phyloP scores from a whole-genome alignment of 768 basidiomycete species.

The Boletus rex-veris region DNA sequence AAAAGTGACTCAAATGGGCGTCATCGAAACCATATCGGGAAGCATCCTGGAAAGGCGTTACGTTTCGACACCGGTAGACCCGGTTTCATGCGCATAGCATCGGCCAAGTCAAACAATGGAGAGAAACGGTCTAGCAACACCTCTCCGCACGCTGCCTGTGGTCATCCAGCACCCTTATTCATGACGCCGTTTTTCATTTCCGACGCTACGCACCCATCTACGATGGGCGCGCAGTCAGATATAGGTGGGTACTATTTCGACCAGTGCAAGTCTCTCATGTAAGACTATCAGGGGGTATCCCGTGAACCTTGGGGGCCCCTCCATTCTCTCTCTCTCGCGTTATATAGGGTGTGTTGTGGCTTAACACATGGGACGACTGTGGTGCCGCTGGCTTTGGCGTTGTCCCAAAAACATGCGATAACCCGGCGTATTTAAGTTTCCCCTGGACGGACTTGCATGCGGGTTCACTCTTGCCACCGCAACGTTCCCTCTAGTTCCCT shows the following conservation, averaged over 20 bases:
- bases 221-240: conserved; percentile 1
- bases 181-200: conserved; percentile 18
- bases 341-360: conserved; percentile 20
- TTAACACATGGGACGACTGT: conserved; percentile 14
- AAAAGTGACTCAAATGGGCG: neutral
- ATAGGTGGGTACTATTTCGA: neutral
- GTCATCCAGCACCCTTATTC: conserved; percentile 1
- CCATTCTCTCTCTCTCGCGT: conserved; percentile 1
- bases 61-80: neutral
- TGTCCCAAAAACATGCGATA: conserved; percentile 15
- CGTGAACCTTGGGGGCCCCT: conserved; percentile 5
- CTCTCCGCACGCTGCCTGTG: neutral
- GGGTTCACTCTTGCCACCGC: conserved; percentile 17
- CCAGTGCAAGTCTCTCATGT: neutral
- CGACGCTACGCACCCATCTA: conserved; percentile 9
- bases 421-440: conserved; percentile 23
- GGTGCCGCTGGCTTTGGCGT: conserved; percentile 20
- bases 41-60: neutral
- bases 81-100: neutral
- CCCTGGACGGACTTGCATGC: conserved; percentile 4
- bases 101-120: neutral
- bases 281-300: conserved; percentile 15
- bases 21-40: neutral
- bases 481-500: conserved; percentile 1
- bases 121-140: neutral